Evolutionary conservation across 2,329 filamentous ascomycete species (phyloP).

Genomic region (Epichloe festucae): DNA sequence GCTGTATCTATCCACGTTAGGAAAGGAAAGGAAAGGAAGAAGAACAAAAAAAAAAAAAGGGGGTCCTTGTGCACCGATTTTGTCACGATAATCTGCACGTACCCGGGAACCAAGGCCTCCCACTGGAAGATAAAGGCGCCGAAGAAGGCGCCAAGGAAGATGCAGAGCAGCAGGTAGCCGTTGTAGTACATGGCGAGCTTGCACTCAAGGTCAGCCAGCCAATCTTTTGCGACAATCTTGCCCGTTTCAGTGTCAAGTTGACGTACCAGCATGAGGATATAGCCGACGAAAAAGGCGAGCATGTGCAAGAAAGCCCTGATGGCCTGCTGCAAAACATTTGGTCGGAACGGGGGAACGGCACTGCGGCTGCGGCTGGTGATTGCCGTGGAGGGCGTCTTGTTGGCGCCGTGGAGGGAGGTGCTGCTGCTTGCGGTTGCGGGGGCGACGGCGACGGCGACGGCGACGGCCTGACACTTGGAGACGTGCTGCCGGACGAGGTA

Average conservation of each 20-base stretch:
- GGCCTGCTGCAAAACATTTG: constrained; percentile 51
- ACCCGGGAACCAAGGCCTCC: constrained; percentile 35
- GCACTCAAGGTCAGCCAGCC: not conserved
- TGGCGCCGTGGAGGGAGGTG: constrained; percentile 10
- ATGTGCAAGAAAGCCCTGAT: constrained; percentile 55
- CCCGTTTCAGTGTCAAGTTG: not conserved
- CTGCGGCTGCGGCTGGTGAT: too few species aligned
- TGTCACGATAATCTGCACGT: constrained; percentile 5
- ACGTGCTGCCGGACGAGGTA: constrained; percentile 44
- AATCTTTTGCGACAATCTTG: not conserved
- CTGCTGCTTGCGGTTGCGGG: not conserved
- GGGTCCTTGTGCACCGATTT: too few species aligned
- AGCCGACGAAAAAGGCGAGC: constrained; percentile 60
- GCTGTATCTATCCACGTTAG: not conserved
- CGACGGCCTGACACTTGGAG: constrained; percentile 16
- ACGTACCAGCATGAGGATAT: constrained; percentile 57
- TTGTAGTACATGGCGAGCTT: constrained; percentile 47
- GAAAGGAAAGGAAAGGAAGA: too few species aligned
- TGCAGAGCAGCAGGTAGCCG: constrained; percentile 68
- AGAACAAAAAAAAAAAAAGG: not conserved
- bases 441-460: constrained; percentile 5
- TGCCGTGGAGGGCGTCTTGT: constrained; percentile 10
- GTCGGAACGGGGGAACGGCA: constrained; percentile 31
- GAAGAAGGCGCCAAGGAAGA: constrained; percentile 63
- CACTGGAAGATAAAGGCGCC: constrained; percentile 64